Evolutionary conservation across 495 filamentous ascomycete species (phyloP).

Genomic region (Penicillium malachiteum): DNA sequence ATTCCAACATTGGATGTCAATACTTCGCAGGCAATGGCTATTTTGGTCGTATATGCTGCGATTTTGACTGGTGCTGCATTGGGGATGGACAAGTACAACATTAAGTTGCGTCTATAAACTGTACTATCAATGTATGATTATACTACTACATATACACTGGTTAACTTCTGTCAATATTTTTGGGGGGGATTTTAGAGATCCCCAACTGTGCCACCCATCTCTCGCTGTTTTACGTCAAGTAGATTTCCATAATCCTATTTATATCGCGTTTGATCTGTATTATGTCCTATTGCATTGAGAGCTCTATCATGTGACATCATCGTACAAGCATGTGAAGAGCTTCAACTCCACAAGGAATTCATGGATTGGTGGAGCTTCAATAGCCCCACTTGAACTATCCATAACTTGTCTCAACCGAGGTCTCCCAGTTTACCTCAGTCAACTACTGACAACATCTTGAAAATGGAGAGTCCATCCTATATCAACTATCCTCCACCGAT

Average conservation of each 20-base stretch:
- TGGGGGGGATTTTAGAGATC: too few relatives aligned
- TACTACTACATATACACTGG: background rate
- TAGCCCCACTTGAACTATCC: slow-evolving; percentile 3
- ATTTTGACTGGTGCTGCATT: slow-evolving; percentile 67
- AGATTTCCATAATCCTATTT: too few relatives aligned
- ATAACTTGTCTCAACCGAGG: background rate
- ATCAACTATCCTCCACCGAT: slow-evolving; percentile 45
- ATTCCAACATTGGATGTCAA: slow-evolving; percentile 74
- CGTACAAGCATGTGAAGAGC: background rate
- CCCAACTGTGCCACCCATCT: too few relatives aligned
- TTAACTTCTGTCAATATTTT: too few relatives aligned
- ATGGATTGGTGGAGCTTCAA: background rate
- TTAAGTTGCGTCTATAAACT: slow-evolving; percentile 66
- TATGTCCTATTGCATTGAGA: background rate
- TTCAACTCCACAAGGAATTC: too few relatives aligned
- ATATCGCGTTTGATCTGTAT: too few relatives aligned
- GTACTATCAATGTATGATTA: slow-evolving; percentile 12
- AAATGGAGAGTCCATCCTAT: slow-evolving; percentile 17
- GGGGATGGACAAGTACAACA: slow-evolving; percentile 63
- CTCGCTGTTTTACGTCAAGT: too few relatives aligned
- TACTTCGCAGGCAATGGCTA: slow-evolving; percentile 61
- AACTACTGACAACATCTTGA: too few relatives aligned
- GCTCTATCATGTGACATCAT: slow-evolving; percentile 21
- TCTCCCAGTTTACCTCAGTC: background rate
- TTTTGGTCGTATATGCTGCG: slow-evolving; percentile 70